These are phyloP conservation scores for Urochloa ruziziensis DNA, from an alignment of 176 grass and related monocot species.

Conservation along the genomic window DNA sequence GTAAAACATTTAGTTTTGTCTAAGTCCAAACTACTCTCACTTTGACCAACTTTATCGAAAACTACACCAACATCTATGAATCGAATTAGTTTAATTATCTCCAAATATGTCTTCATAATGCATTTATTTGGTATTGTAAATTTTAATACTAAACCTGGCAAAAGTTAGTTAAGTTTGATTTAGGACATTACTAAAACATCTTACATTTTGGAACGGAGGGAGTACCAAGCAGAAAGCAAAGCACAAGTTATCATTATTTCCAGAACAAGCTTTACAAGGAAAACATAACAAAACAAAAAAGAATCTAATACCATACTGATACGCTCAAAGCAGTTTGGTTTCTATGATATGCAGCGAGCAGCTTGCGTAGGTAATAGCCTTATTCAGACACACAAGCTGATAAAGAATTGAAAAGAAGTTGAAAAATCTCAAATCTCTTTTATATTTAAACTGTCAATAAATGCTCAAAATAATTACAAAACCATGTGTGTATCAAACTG, in stretches of 20 bases:
- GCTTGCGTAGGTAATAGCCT: neutral
- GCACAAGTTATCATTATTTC: neutral
- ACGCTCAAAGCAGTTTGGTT: neutral
- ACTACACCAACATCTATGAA: too few species aligned
- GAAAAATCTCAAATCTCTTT: neutral
- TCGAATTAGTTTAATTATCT: too few species aligned
- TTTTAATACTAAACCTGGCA: too few species aligned
- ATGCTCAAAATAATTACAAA: neutral
- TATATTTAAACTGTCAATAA: neutral
- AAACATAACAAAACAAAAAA: neutral
- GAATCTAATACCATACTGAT: neutral
- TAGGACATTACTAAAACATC: too few species aligned
- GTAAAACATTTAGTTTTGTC: too few species aligned
- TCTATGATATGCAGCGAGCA: neutral
- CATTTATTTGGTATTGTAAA: too few species aligned
- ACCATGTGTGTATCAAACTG: neutral
- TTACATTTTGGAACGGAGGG: too few species aligned
- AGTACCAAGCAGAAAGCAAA: neutral
- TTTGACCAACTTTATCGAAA: too few species aligned
- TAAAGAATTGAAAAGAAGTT: neutral
- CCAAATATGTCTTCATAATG: too few species aligned
- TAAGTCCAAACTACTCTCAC: too few species aligned
- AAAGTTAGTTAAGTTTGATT: too few species aligned
- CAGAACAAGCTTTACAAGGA: neutral
- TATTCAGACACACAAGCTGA: neutral